A percentile compares a stretch with the other conserved stretches of the same genome.
Conservation (phyloP, 495 filamentous ascomycete species). For the Daldinia loculata region DNA sequence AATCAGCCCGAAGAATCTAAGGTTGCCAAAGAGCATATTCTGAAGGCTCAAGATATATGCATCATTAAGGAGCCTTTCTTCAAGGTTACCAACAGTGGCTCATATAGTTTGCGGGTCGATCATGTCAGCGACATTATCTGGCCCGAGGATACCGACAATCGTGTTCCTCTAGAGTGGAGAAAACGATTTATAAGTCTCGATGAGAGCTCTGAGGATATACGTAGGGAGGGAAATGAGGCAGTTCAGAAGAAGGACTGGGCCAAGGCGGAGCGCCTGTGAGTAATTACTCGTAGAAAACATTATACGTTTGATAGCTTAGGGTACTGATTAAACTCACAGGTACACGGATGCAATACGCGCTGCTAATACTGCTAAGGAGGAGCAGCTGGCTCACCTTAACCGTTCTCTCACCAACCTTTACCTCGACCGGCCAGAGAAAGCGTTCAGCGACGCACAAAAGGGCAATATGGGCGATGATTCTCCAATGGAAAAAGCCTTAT, state of each 20-base stretch:
- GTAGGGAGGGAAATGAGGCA: constrained; percentile 52
- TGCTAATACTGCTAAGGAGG: constrained; percentile 20
- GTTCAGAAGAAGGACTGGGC: constrained; percentile 44
- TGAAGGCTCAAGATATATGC: constrained; percentile 48
- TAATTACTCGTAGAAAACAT: neutral
- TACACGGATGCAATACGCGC: constrained; percentile 34
- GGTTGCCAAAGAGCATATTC: constrained; percentile 36
- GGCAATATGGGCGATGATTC: constrained; percentile 20
- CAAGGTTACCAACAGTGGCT: constrained; percentile 50
- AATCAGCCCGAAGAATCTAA: constrained; percentile 45
- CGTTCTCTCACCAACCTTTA: constrained; percentile 54
- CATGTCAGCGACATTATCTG: constrained; percentile 58
- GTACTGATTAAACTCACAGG: constrained; percentile 35
- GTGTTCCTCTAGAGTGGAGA: constrained; percentile 51
- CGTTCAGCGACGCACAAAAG: constrained; percentile 49
- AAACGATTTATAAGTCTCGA: constrained; percentile 29
- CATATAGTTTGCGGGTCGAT: constrained; percentile 59
- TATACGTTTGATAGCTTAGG: neutral
- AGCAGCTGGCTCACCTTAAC: constrained; percentile 45
- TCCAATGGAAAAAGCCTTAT: constrained; percentile 55
- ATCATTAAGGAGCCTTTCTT: constrained; percentile 65
- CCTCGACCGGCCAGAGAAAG: constrained; percentile 51
- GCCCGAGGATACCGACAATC: constrained; percentile 45
- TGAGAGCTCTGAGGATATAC: constrained; percentile 47
- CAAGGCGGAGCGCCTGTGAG: constrained; percentile 34